Evolutionary conservation across 192 early-diverging fungal species (phyloP), one percentile per base, ranked within the genome.

Genomic region (Coemansia sp.): DNA sequence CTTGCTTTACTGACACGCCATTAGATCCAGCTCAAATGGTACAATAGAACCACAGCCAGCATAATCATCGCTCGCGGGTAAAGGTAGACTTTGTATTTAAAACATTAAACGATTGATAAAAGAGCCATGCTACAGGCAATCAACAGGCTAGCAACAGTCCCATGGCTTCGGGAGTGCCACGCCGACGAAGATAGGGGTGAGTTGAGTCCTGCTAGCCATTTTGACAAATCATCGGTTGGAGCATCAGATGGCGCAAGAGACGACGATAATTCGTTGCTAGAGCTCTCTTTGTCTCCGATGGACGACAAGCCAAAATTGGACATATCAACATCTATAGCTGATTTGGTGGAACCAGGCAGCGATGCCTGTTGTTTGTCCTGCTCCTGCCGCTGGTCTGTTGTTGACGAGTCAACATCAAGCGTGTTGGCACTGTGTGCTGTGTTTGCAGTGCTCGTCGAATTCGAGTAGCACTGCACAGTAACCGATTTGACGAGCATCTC

Each of bases 401-500:
- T 33, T 15, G 17, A 18, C 4, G 38, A 22, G 53, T 41, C 53
- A 3, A 9, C 11, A 4, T 56, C 19, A 19, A 23, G 14, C 18
- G 27, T 33, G 33, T 52, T 64, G 5, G 14, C 23, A 18, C 10
- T 25, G 54, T 42, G 62, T 9, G 58, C 24, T 25, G 41, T 59
- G 49, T 42, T 56, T 21, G 8, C 37, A n/a, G 44, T 34, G 17
- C n/a, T 21, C 38, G 56, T 63, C 17, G 55, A 25, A 48, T 82
- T 80, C 13, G 67, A 57, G 59, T 77, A 76, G 59, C 84, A 86
- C 22, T 75, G 55, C 42, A 86, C 57, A 9, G 72, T 55, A 3
- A 86, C 72, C 39, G 66, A 81, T 27, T 79, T 62, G 10, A 86
- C 55, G 8, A 55, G 53, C 81, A 83, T 82, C 44, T 63, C 69